A percentile compares a stretch with the other conserved stretches of the same genome.
Evolutionary conservation across 352 stramenopile genomes (phyloP).

Genomic region (Thraustochytrium striatum): DNA sequence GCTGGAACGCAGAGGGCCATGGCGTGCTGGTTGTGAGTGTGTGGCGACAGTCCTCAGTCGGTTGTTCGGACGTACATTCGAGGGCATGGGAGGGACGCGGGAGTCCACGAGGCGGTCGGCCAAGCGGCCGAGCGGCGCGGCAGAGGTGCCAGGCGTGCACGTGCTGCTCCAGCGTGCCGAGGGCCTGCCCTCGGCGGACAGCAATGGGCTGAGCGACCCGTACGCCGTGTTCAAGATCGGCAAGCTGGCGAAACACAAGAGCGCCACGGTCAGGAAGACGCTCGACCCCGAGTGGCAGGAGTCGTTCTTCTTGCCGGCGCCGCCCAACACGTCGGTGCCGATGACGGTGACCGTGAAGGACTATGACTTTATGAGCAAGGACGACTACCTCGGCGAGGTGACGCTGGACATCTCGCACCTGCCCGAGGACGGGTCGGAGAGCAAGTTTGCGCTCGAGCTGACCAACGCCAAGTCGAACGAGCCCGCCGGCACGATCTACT

Average conservation of each 20-base stretch:
- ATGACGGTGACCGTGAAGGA: constrained; percentile 19
- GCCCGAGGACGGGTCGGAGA: not conserved
- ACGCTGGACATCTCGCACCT: constrained; percentile 16
- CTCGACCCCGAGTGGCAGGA: constrained; percentile 45
- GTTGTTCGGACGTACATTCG: too few species aligned
- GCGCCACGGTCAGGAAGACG: not conserved
- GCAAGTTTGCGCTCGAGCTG: not conserved
- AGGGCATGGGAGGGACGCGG: too few species aligned
- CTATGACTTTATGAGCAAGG: not conserved
- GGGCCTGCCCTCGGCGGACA: constrained; percentile 9
- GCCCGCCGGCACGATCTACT: not conserved
- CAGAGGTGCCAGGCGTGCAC: constrained; percentile 9
- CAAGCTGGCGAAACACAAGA: constrained; percentile 23
- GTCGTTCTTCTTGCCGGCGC: not conserved
- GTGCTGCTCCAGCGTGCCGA: not conserved
- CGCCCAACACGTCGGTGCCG: not conserved
- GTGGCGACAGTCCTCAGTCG: too few species aligned
- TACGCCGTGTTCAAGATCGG: constrained; percentile 40
- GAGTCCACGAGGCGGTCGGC: too few species aligned
- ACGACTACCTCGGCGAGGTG: not conserved
- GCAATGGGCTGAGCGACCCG: constrained; percentile 35
- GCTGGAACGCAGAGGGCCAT: too few species aligned
- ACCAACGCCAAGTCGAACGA: not conserved
- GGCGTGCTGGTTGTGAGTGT: too few species aligned
- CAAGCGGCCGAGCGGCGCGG: too few species aligned